Base-by-base conservation (phyloP, 2,329 filamentous ascomycete genomes). In the Cladosporium sp. region DNA sequence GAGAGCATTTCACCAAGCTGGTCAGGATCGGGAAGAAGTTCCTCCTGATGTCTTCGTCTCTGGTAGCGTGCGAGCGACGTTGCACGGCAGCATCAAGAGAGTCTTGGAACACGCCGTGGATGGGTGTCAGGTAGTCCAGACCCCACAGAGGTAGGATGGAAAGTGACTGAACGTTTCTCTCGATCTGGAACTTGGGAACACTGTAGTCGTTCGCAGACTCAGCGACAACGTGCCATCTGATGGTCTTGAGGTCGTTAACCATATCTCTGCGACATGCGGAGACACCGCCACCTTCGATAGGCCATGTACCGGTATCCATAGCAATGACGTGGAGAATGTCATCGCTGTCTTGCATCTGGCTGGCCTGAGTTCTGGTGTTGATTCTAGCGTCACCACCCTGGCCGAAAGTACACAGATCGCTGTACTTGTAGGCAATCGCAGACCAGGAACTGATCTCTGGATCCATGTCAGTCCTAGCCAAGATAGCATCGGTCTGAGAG, bases 371-470 rank as follows among this genome's bases (percentile, higher is more conserved):
- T 39, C 78, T 69, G 0, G 79, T 82, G 61, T 80, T 78, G 55
- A 80, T 76, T 40, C 80, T 76, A 3, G 80, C 75, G 65, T 82
- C 80, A 20, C 80, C 80, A n/a, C 80, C 80, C 57, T 79, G 76
- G 6, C 80, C 79, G 56, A 82, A 82, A 60, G 75, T 80, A 65
- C 79, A 77, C 15, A 82, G 69, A 66, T 82, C 80, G 56, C 78
- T 79, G 54, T 80, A 75, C 47, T 80, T 80, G 57, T 80, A 75
- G 2, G 80, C 79, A 15, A 82, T 70, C 1, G 79, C 76, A 9
- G 78, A 80, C 80, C 80, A 82, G 22, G 78, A 77, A 59, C 78
- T 80, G 38, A 82, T 78, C 49, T 79, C 76, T 56, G 76, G 78
- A 47, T 80, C 78, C 25, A 82, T 67, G 64, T 82, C 80, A 3